phyloP scores from a whole-genome alignment of 805 yeast genomes.

The Starmera caribaea region DNA sequence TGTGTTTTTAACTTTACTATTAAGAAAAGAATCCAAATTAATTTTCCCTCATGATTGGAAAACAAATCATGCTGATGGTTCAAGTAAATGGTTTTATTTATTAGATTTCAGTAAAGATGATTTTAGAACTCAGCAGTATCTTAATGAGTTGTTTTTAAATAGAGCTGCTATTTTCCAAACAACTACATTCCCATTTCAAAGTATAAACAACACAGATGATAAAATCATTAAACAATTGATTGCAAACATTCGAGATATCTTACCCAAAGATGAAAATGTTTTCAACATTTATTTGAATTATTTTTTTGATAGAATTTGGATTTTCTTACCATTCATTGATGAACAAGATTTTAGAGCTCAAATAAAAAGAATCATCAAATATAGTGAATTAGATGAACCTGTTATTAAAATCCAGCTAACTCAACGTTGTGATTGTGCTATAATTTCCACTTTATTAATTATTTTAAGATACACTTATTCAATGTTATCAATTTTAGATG shows the following conservation, averaged over 20 bases:
- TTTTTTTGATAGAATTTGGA: conserved; percentile 33
- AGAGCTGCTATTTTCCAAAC: conserved; percentile 1
- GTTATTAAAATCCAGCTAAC: conserved; percentile 20
- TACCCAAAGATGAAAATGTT: conserved; percentile 26
- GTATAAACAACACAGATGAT: conserved; percentile 3
- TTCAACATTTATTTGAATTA: conserved; percentile 30
- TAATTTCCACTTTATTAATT: conserved; percentile 28
- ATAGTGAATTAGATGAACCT: conserved; percentile 20
- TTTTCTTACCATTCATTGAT: conserved; percentile 36
- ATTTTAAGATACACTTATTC: conserved; percentile 30
- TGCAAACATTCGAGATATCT: conserved; percentile 20
- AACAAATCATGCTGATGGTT: conserved; percentile 9
- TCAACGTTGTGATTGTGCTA: conserved; percentile 29
- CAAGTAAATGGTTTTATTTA: conserved; percentile 12
- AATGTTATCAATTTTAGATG: conserved; percentile 18
- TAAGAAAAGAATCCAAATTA: conserved; percentile 2
- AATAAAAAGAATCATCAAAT: conserved; percentile 26
- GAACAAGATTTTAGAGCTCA: conserved; percentile 21
- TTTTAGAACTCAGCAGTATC: not conserved
- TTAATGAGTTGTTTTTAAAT: conserved; percentile 1
- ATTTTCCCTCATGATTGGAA: conserved; percentile 6
- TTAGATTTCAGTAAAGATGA: conserved; percentile 8
- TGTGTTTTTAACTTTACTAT: conserved; percentile 4
- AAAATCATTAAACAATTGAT: conserved; percentile 20
- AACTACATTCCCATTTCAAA: conserved; percentile 6